Evolutionary conservation across 805 yeast species (phyloP), one percentile per base, ranked within the genome.

Genomic region (Zygosaccharomyces gambellarensis): DNA sequence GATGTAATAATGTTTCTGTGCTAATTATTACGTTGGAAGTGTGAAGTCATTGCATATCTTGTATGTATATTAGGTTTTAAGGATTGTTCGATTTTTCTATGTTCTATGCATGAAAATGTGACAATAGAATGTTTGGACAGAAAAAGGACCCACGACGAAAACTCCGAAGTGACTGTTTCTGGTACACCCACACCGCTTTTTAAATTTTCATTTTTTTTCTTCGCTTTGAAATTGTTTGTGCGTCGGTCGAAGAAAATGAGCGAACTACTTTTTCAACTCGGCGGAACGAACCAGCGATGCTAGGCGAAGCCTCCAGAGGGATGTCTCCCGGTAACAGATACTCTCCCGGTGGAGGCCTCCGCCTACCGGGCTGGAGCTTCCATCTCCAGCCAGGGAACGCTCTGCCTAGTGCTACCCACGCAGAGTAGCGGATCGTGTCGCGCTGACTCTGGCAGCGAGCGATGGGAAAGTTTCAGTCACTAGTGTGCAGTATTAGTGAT

Each of bases 181-280:
- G 25, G 6, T 46, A 34, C 45, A 46, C 45, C 49, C 46, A 41
- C 22, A 38, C 42, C 19, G 36, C 23, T 8, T 5, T 12, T 29
- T 2, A 22, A 17, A 12, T 36, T 19, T 19, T 34, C 27, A 23
- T 39, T 39, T 6, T 4, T 21, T 12, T 39, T 39, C 23, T 39
- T 23, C 17, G 23, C n/a, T 23, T 39, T 39, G 17, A 12, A 17
- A 19, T 17, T 17, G 17, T 25, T 36, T 45, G 11, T 31, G 48
- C 48, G 43, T 39, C 23, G 40, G 25, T 34, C 17, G 10, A 6
- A 17, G 9, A 11, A 43, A n/a, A 8, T 9, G 23, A 25, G 21
- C 1, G 11, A 7, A 11, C 12, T 23, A 6, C 27, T 36, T n/a
- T 11, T 7, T 9, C 14, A 21, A n/a, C 41, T 39, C 5, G 29